Conservation (phyloP, 2,329 filamentous ascomycete genomes). For the Colletotrichum higginsianum region DNA sequence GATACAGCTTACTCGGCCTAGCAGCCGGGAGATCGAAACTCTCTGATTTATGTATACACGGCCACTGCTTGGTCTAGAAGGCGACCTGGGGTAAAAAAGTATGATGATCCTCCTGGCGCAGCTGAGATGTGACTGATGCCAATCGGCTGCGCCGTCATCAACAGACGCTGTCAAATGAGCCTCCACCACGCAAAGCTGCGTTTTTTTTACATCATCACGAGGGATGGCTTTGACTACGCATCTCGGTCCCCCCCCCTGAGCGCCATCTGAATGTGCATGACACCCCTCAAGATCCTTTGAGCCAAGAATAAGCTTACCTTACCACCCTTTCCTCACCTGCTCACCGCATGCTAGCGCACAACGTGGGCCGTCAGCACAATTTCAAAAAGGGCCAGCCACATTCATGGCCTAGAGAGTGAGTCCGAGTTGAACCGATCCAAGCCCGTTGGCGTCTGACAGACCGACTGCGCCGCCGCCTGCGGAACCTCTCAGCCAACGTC, state of each 20-base stretch:
- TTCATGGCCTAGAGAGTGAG: neutral
- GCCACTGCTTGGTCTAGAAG: too few species aligned
- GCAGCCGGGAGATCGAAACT: too few species aligned
- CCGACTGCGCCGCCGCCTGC: conserved; percentile 32
- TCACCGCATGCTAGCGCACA: neutral
- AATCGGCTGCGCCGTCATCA: neutral
- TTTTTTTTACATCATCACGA: neutral
- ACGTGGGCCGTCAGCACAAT: conserved; percentile 8
- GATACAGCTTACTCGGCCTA: neutral
- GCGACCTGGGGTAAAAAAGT: too few species aligned
- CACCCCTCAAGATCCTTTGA: neutral
- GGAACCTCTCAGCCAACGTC: neutral
- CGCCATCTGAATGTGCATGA: conserved; percentile 4
- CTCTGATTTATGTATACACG: neutral
- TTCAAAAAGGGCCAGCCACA: neutral
- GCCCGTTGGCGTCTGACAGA: conserved; percentile 25
- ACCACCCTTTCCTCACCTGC: neutral
- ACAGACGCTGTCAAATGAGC: neutral
- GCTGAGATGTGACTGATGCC: too few species aligned
- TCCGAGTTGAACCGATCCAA: neutral
- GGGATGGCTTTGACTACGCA: too few species aligned
- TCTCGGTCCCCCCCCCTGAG: too few species aligned
- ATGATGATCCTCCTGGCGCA: neutral
- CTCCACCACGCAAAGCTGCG: neutral
- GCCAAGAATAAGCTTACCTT: conserved; percentile 39